Conservation (phyloP, 495 filamentous ascomycete species). For the Neurospora hispaniola region DNA sequence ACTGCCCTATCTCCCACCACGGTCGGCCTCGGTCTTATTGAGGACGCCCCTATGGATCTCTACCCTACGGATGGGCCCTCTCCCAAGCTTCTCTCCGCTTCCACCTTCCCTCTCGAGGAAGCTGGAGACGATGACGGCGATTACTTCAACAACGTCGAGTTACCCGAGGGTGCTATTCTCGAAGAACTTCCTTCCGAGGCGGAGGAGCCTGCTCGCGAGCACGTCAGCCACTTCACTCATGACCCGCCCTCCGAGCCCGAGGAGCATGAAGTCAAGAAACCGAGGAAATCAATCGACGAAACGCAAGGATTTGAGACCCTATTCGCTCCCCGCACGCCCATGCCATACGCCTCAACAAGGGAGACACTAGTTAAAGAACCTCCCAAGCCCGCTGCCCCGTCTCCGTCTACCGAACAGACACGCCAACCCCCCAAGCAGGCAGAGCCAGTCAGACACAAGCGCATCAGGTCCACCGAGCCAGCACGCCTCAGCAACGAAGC, state of each 20-base stretch:
- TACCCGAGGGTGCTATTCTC: background rate
- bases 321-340: background rate
- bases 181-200: slow-evolving; percentile 8
- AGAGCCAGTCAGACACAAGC: background rate
- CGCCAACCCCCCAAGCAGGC: background rate
- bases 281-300: background rate
- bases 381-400: background rate
- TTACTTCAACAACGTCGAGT: background rate
- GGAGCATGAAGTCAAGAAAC: background rate
- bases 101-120: slow-evolving; percentile 7
- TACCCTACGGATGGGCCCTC: slow-evolving; percentile 15
- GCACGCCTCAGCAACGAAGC: background rate
- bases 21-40: slow-evolving; percentile 17
- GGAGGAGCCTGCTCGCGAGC: background rate
- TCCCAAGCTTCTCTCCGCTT: slow-evolving; percentile 16
- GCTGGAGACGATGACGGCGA: background rate
- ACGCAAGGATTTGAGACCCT: background rate
- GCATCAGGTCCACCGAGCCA: slow-evolving; percentile 2
- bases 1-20: slow-evolving; percentile 1
- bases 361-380: background rate
- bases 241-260: slow-evolving; percentile 30
- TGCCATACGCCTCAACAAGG: background rate
- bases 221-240: slow-evolving; percentile 25
- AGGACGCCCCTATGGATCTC: slow-evolving; percentile 16
- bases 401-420: background rate